A percentile compares a stretch with the other conserved stretches of the same genome.
Evolutionary conservation across 2,329 filamentous ascomycete genomes (phyloP).

Genomic region (Boeremia exigua): DNA sequence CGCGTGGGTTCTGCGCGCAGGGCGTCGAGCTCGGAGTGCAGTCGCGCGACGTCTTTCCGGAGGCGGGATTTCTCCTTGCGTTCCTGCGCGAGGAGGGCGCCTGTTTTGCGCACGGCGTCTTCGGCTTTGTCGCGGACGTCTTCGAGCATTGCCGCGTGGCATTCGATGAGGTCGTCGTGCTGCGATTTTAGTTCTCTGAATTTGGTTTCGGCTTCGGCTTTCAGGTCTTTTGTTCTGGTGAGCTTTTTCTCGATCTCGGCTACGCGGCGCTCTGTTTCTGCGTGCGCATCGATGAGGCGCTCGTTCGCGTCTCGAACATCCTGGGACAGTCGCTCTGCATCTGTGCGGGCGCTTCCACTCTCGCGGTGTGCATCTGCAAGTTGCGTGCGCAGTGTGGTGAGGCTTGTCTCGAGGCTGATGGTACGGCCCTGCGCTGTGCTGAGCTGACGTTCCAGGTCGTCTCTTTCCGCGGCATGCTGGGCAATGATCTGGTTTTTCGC

Average conservation of each 20-base stretch:
- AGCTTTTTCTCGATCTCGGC: constrained; percentile 40
- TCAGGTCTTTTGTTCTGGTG: constrained; percentile 36
- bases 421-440: constrained; percentile 37
- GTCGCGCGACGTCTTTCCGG: constrained; percentile 34
- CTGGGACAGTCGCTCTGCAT: constrained; percentile 34
- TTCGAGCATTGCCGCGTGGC: constrained; percentile 34
- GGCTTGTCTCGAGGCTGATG: constrained; percentile 36
- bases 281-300: constrained; percentile 30
- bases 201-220: constrained; percentile 31
- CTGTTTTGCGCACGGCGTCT: constrained; percentile 44
- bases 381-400: constrained; percentile 40
- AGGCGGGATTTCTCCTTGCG: constrained; percentile 39
- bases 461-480: constrained; percentile 31
- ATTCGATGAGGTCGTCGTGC: constrained; percentile 35
- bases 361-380: constrained; percentile 41
- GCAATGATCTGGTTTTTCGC: constrained; percentile 36
- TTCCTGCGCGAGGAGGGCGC: constrained; percentile 41
- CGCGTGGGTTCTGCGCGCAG: constrained; percentile 22
- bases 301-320: constrained; percentile 38
- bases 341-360: constrained; percentile 29
- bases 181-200: constrained; percentile 36
- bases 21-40: constrained; percentile 28
- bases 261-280: constrained; percentile 37
- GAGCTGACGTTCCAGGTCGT: constrained; percentile 32
- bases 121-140: constrained; percentile 44